Evolutionary conservation across 2,329 filamentous ascomycete genomes (phyloP), one percentile per base, ranked within the genome.

Genomic region (Conoideocrella luteorostrata): DNA sequence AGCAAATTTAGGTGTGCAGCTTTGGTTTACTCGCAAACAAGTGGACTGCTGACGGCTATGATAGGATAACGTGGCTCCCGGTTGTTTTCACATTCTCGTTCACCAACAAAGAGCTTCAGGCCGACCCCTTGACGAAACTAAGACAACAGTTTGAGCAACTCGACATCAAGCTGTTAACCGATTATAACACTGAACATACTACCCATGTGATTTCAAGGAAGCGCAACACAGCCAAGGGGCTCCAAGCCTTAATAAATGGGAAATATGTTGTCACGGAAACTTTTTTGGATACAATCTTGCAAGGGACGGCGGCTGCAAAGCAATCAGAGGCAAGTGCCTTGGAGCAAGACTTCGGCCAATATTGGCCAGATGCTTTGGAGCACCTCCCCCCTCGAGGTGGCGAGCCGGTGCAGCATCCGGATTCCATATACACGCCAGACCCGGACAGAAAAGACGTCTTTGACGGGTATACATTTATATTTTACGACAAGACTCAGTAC

Each of bases 191-290:
- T 21, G 74, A 69, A 13, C 68, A 76, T 22, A 96, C 91, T 0
- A 95, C 91, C 0, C 90, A 97, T 62, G 85, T 95, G 10, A 81
- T 97, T 26, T 82, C 88, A 7, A 86, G 82, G 61, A 96, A 95
- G 65, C 78, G 93, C 38, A 98, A 97, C 61, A 91, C 88, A 0
- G 78, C 90, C 0, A 89, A 88, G 52, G 88, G 87, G 0, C 71
- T 98, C 3, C 88, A 94, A 58, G 91, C 88, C 2, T 71, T 98
- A 9, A 82, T 96, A 29, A 86, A 89, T 55, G 88, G 79, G 12
- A 84, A 77, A 61, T 79, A 82, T 52, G 82, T 97, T 33, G 88
- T 97, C 10, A 79, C 79, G 4, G 72, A 78, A 44, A 73, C 76
- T 0, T 97, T 86, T 52, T 70, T 95, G 12, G 80, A 89, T 49